Conservation (phyloP, 768 basidiomycete species). For the Lactifluus subvellereus region DNA sequence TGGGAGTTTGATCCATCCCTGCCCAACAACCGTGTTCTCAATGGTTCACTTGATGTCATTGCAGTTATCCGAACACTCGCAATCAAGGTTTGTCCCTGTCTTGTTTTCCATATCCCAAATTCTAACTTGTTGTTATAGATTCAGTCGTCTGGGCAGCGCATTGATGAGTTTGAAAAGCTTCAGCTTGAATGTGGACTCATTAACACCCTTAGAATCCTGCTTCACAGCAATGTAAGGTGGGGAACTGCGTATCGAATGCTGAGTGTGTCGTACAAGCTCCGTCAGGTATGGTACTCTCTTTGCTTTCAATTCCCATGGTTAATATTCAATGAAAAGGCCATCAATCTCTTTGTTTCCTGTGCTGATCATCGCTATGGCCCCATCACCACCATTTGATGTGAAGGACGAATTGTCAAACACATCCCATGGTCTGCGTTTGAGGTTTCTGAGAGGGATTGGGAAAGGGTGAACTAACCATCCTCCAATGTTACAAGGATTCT, state of each 20-base stretch:
- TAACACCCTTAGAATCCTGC: background rate
- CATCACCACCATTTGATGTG: background rate
- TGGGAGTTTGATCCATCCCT: slow-evolving; percentile 4
- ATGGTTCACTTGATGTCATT: background rate
- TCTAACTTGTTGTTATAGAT: background rate
- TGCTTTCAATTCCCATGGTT: too few species aligned
- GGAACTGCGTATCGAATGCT: background rate
- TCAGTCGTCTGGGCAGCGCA: too few species aligned
- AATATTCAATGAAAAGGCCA: background rate
- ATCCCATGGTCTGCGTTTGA: background rate
- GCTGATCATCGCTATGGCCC: slow-evolving; percentile 3
- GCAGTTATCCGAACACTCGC: background rate
- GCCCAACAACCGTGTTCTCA: too few species aligned
- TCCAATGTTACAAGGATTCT: slow-evolving; percentile 20
- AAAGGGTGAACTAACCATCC: background rate
- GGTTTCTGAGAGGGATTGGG: background rate
- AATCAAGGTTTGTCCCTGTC: background rate
- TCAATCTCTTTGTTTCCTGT: background rate
- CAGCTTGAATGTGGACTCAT: too few species aligned
- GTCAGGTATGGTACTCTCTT: background rate
- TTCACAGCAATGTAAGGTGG: background rate
- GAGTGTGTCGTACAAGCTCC: background rate
- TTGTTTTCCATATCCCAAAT: background rate
- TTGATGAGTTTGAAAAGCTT: too few species aligned
- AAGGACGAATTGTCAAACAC: background rate